Evolutionary conservation across 2,329 filamentous ascomycete species (phyloP).

Genomic region (Claviceps sp.): DNA sequence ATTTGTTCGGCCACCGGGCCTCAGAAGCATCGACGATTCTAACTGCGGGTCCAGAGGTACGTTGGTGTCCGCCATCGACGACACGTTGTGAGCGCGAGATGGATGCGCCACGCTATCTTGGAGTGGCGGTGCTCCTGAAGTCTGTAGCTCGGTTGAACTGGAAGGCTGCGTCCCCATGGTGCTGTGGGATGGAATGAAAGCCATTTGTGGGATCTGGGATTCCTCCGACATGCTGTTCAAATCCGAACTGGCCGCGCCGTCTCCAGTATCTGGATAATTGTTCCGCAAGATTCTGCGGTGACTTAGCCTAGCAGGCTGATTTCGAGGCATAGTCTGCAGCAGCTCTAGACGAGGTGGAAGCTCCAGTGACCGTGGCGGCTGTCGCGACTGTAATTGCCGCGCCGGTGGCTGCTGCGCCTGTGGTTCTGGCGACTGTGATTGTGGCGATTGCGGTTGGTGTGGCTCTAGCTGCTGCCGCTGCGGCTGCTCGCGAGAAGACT

Average conservation of each 20-base stretch:
- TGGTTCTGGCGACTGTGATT: background rate
- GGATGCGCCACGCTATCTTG: too few species aligned
- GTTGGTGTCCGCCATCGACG: too few species aligned
- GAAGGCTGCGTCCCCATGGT: too few species aligned
- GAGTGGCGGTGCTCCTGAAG: too few species aligned
- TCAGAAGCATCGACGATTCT: too few species aligned
- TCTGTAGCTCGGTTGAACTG: too few species aligned
- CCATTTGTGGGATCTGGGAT: constrained; percentile 1
- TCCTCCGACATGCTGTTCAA: constrained; percentile 14
- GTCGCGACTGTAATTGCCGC: too few species aligned
- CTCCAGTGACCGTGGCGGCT: background rate
- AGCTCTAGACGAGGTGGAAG: constrained; percentile 2
- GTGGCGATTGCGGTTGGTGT: background rate
- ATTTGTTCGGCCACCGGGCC: too few species aligned
- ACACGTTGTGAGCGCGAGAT: too few species aligned
- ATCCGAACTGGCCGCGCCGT: constrained; percentile 9
- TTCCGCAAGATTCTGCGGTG: constrained; percentile 6
- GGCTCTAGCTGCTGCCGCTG: background rate
- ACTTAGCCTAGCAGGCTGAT: constrained; percentile 6
- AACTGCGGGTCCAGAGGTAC: too few species aligned
- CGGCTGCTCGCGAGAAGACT: background rate
- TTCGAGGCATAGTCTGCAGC: background rate
- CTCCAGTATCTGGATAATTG: constrained; percentile 9
- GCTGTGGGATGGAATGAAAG: too few species aligned
- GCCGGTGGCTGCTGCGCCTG: background rate